Conservation (phyloP, 2,329 filamentous ascomycete species). For the Pseudogymnoascus sp. region DNA sequence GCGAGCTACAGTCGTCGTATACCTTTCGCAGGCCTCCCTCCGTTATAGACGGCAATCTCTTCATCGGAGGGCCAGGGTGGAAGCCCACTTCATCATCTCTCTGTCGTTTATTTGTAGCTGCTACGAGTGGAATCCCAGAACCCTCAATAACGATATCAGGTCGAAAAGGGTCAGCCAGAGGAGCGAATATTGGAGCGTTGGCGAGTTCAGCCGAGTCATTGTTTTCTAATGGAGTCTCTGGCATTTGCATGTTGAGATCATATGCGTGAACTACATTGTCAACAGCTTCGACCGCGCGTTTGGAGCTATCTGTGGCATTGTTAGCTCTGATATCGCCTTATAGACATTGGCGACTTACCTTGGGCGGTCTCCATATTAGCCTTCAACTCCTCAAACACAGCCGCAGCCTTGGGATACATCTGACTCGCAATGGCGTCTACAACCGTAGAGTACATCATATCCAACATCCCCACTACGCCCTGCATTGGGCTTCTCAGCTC, state of each 20-base stretch:
- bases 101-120: slow-evolving; percentile 17
- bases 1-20: background rate
- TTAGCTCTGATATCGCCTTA: slow-evolving; percentile 9
- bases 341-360: slow-evolving; percentile 32
- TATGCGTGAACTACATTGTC: slow-evolving; percentile 70
- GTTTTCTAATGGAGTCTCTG: slow-evolving; percentile 44
- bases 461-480: slow-evolving; percentile 66
- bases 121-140: slow-evolving; percentile 4
- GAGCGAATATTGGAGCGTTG: background rate
- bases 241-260: slow-evolving; percentile 66
- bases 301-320: slow-evolving; percentile 49
- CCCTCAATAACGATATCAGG: slow-evolving; percentile 10
- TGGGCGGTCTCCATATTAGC: slow-evolving; percentile 64
- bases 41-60: slow-evolving; percentile 21
- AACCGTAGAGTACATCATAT: slow-evolving; percentile 67
- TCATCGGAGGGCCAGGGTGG: slow-evolving; percentile 20
- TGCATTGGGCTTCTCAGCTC: slow-evolving; percentile 68
- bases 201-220: slow-evolving; percentile 11
- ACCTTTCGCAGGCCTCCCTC: slow-evolving; percentile 11
- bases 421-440: slow-evolving; percentile 53
- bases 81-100: slow-evolving; percentile 17
- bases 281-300: slow-evolving; percentile 62
- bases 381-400: slow-evolving; percentile 53
- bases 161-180: background rate
- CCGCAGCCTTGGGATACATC: slow-evolving; percentile 39